These are phyloP conservation scores for Sungouiella blattae DNA, from an alignment of 805 yeast genomes.

Conservation along the genomic window DNA sequence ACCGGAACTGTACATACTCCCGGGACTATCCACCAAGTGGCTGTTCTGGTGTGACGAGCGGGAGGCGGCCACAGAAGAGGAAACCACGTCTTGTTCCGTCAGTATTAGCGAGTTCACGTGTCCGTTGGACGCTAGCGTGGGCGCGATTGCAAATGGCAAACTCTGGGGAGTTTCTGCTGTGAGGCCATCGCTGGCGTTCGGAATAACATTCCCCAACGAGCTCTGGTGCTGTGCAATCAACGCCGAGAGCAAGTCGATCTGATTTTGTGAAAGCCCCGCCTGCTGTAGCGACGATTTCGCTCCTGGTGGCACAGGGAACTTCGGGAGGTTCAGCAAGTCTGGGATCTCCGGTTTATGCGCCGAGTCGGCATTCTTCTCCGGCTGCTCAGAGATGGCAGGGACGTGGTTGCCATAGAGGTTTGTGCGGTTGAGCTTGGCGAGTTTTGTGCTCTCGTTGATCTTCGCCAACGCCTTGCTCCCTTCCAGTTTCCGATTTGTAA, in stretches of 20 bases:
- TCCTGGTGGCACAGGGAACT: constrained; percentile 68
- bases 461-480: constrained; percentile 6
- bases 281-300: constrained; percentile 60
- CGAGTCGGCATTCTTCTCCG: background rate
- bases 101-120: too few species aligned
- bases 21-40: constrained; percentile 9
- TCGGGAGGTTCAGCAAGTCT: constrained; percentile 44
- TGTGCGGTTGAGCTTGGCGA: constrained; percentile 8
- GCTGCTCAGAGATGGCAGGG: too few species aligned
- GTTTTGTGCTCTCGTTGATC: constrained; percentile 11
- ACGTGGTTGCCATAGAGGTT: constrained; percentile 3
- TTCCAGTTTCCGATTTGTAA: too few species aligned
- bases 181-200: background rate
- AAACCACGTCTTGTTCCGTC: too few species aligned
- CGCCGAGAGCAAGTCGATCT: constrained; percentile 70
- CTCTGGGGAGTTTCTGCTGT: too few species aligned
- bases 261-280: constrained; percentile 66
- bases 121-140: background rate
- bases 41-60: background rate
- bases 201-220: constrained; percentile 6
- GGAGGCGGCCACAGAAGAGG: background rate
- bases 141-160: background rate
- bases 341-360: constrained; percentile 4
- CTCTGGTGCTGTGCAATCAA: constrained; percentile 67
- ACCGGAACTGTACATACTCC: constrained; percentile 9